Base-by-base conservation (phyloP, 2,329 filamentous ascomycete genomes). In the Macrophomina phaseolina region DNA sequence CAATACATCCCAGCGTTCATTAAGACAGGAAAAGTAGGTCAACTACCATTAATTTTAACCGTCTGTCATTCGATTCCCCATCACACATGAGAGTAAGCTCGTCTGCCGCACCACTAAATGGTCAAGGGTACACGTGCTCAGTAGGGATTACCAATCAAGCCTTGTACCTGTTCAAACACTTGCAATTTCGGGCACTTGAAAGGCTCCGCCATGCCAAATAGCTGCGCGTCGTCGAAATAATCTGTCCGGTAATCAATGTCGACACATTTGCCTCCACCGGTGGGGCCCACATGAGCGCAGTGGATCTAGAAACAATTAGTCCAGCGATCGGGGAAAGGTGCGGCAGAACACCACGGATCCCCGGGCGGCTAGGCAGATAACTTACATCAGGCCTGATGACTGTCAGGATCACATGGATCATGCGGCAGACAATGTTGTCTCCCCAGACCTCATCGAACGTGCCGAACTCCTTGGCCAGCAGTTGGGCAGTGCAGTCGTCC, bases 401-500 rank as follows among this genome's bases (percentile, higher is more conserved):
- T 1, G 74, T 73, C 32, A 83, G 72, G 23, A 82, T 72, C 32
- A 81, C 67, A 69, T 82, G 81, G 48, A 82, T 79, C 7, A 72
- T 75, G 2, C 81, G 72, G 69, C 80, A 83, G 32, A 79, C 79
- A 8, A 82, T 70, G 61, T 81, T 82, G 68, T 83, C 80, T 9
- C 78, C 80, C 78, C 80, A 82, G 0, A 77, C 76, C 67, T 81
- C 77, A 62, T 81, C 78, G 64, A 80, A 82, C 38, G 70, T 78
- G 1, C 80, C 81, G 64, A 79, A 81, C 0, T 71, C 67, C 71
- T 80, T 80, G 45, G 65, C 23, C 9, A 71, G 72, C 38, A 82
- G 69, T 5, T 70, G 64, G 2, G 68, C 48, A 2, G 79, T 70
- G 70, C 80, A 82, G 49, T 80, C 69, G 0, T 73, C 71, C 46